Evolutionary conservation across 2,329 filamentous ascomycete genomes (phyloP).

Genomic region (Colletotrichum australisinense): DNA sequence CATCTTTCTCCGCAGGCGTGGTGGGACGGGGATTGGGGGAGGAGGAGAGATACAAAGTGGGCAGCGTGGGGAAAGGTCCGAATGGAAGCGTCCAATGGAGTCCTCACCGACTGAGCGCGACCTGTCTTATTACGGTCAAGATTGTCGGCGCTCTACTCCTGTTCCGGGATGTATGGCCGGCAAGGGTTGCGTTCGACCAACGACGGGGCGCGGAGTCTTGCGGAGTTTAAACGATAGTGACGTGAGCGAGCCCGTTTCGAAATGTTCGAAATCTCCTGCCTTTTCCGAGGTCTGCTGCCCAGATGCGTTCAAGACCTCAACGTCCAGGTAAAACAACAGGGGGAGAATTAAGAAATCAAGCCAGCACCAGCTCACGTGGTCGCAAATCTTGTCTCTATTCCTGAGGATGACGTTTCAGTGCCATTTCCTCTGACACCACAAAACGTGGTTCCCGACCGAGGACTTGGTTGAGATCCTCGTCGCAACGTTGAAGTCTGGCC

Average conservation of each 20-base stretch:
- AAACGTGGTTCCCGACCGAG: slow-evolving; percentile 3
- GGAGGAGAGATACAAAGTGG: neutral
- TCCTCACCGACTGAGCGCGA: neutral
- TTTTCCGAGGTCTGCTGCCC: neutral
- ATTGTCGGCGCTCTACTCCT: slow-evolving; percentile 6
- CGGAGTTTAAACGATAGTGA: slow-evolving; percentile 30
- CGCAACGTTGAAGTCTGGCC: neutral
- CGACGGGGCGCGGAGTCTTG: slow-evolving; percentile 25
- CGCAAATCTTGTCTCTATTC: neutral
- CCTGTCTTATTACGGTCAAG: neutral
- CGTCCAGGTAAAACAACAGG: neutral
- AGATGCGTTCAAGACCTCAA: neutral
- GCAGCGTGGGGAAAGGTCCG: slow-evolving; percentile 14
- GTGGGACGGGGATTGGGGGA: slow-evolving; percentile 3
- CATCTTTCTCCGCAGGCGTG: neutral
- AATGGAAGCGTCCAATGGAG: slow-evolving; percentile 9
- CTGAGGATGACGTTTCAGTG: slow-evolving; percentile 9
- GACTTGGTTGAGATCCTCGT: neutral
- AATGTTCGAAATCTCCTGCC: slow-evolving; percentile 15
- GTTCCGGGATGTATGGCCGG: slow-evolving; percentile 11
- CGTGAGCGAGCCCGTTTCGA: slow-evolving; percentile 27
- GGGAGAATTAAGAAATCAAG: neutral
- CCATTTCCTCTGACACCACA: slow-evolving; percentile 7
- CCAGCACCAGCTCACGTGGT: neutral
- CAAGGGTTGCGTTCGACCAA: neutral